Evolutionary conservation across 2,329 filamentous ascomycete species (phyloP).

Genomic region (Penicillium sp.): DNA sequence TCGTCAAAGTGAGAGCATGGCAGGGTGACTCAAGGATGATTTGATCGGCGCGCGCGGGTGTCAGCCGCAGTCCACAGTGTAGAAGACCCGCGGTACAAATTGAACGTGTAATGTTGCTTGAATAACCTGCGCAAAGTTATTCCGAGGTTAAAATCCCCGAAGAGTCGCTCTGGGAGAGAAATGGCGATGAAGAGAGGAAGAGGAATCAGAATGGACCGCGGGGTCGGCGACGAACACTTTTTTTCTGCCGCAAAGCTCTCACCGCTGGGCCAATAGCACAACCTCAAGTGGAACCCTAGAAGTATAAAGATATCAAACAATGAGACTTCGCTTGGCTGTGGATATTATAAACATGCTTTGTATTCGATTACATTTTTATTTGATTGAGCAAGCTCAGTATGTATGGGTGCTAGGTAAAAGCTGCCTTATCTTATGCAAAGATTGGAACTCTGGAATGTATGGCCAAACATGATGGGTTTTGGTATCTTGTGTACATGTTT

Average conservation of each 20-base stretch:
- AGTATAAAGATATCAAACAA: not conserved
- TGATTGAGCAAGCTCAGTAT: too few relatives aligned
- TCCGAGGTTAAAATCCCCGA: not conserved
- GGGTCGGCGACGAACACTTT: constrained; percentile 32
- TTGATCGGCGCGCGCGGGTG: constrained; percentile 21
- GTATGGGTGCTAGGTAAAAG: too few relatives aligned
- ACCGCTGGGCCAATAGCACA: constrained; percentile 9
- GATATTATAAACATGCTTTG: not conserved
- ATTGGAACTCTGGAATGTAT: not conserved
- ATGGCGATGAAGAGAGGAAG: constrained; percentile 9
- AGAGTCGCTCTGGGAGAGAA: not conserved
- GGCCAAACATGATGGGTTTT: not conserved
- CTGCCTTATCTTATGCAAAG: too few relatives aligned
- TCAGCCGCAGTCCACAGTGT: constrained; percentile 14
- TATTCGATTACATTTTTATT: not conserved
- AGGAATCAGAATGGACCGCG: constrained; percentile 17
- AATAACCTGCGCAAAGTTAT: not conserved
- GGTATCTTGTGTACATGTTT: constrained; percentile 3
- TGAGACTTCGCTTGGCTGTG: not conserved
- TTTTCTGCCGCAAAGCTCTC: constrained; percentile 27
- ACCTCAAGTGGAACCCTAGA: not conserved
- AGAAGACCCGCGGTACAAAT: not conserved
- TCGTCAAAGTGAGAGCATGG: constrained; percentile 40
- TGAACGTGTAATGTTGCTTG: not conserved
- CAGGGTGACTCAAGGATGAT: constrained; percentile 29